Base-by-base conservation (phyloP, 2,329 filamentous ascomycete species). In the Daldinia sp. region DNA sequence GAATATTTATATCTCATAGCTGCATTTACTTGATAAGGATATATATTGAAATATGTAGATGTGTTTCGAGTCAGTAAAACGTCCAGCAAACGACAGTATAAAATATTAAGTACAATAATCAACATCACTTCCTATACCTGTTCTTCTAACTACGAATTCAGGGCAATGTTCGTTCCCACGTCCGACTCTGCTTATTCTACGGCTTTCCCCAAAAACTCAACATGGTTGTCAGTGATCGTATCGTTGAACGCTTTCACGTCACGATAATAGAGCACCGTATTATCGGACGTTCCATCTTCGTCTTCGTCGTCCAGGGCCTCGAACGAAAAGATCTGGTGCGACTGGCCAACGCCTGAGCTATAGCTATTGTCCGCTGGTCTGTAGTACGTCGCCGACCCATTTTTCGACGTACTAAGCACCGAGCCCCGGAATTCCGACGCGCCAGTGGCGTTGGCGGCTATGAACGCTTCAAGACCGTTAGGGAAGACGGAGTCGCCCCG, bases 391-490 rank as follows among this genome's bases (percentile, higher is more conserved):
- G 88, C 90, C 4, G 82, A 85, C 35, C 89, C 89, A 42, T 87
- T 86, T 69, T 89, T 86, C 44, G 76, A 83, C 0, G 89, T 91
- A 1, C 74, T 76, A 9, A 88, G 74, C 2, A 69, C 70, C 7
- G 77, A 76, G 35, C 72, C 78, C 59, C 51, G 53, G 60, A 68
- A 76, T 23, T 42, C 41, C 54, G 76, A 44, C 67, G 80, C 42
- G 6, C 77, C 60, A 23, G 78, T 30, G 56, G 74, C 54, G 42
- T 75, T 63, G 62, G 80, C 53, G 3, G 78, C 64, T 26, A 79
- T 72, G 70, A 90, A 90, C 0, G 85, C 86, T 70, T 91, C 87
- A 2, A 91, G 79, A 1, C 88, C 88, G 0, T 84, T 88, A 0
- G 90, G 87, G 57, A 92, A 85, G 6, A 84, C 81, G 4, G 80